Evolutionary conservation across 2,329 filamentous ascomycete genomes (phyloP).

Genomic region (Elsinoe perseae): DNA sequence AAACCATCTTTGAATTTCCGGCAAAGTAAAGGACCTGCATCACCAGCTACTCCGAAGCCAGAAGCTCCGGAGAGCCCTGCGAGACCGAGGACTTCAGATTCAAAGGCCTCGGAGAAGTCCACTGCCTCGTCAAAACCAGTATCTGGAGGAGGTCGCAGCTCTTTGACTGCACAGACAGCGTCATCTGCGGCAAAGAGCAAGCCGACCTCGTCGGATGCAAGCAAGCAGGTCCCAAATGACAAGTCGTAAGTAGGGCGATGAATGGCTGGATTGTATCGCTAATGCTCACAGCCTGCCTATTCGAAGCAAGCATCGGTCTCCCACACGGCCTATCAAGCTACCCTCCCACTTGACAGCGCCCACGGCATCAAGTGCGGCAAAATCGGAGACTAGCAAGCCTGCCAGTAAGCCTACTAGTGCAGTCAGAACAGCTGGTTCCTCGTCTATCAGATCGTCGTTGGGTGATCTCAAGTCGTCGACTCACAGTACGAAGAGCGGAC

Average conservation of each 20-base stretch:
- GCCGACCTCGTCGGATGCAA: conserved; percentile 19
- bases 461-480: conserved; percentile 8
- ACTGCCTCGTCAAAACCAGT: conserved; percentile 20
- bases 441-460: conserved; percentile 6
- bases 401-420: conserved; percentile 23
- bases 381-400: conserved; percentile 36
- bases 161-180: conserved; percentile 30
- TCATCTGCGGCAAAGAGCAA: conserved; percentile 26
- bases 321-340: conserved; percentile 59
- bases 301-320: conserved; percentile 53
- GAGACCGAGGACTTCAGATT: conserved; percentile 16
- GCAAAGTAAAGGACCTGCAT: conserved; percentile 16
- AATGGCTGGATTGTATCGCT: neutral
- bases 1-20: conserved; percentile 16
- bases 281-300: conserved; percentile 18
- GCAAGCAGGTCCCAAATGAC: conserved; percentile 26
- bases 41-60: conserved; percentile 22
- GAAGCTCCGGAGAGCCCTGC: conserved; percentile 12
- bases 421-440: conserved; percentile 14
- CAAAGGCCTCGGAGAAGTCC: conserved; percentile 16
- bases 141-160: conserved; percentile 22
- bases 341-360: conserved; percentile 61
- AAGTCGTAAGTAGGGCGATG: conserved; percentile 26
- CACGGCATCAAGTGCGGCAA: conserved; percentile 62
- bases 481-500: conserved; percentile 2